These are phyloP conservation scores for Scalesia atractyloides DNA, from an alignment of 129 eudicot species.

Conservation along the genomic window DNA sequence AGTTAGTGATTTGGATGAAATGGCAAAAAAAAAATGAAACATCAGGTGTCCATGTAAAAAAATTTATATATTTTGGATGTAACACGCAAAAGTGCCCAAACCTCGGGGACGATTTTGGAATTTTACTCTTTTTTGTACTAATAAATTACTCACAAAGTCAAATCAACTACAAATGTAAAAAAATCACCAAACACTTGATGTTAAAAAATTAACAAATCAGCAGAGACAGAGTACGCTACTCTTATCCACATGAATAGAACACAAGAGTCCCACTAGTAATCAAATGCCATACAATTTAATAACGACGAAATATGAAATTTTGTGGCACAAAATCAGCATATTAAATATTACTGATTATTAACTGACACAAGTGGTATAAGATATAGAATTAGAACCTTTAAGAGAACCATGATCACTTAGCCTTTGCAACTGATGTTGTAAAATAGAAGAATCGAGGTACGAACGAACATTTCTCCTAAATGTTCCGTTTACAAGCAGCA, in stretches of 20 bases:
- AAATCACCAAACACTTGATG: not conserved
- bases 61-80: no score
- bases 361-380: not conserved
- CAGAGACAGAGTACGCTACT: not conserved
- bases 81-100: no score
- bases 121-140: no score
- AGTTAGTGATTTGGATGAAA: no score
- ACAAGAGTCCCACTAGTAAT: not conserved
- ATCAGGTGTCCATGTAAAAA: no score
- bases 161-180: not conserved
- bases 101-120: no score
- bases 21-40: no score
- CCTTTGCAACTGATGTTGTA: conserved; percentile 92
- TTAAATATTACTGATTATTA: not conserved
- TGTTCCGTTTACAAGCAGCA: conserved; percentile 91
- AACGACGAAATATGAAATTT: not conserved
- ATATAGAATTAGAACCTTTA: conserved; percentile 57
- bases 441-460: conserved; percentile 88
- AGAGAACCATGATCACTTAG: conserved; percentile 72
- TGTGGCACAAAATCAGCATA: conserved; percentile 5
- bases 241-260: not conserved
- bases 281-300: not conserved
- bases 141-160: not conserved
- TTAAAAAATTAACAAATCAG: not conserved
- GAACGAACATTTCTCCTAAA: conserved; percentile 81